These are phyloP conservation scores for Pythium angustatum DNA, from an alignment of 352 stramenopile genomes.

Conservation along the genomic window DNA sequence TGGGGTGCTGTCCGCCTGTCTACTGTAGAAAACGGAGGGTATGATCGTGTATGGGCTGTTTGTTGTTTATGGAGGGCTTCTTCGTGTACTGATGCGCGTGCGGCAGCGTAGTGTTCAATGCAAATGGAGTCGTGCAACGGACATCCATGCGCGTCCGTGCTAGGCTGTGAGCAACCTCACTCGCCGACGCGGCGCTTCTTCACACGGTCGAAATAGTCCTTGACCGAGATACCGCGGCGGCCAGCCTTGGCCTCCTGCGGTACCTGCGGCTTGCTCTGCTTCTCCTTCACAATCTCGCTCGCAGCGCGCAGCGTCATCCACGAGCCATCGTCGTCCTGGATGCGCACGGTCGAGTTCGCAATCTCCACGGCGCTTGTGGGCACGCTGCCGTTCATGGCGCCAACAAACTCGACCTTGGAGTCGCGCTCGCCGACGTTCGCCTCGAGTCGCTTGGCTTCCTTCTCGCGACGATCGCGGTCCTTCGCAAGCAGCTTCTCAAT, in stretches of 20 bases:
- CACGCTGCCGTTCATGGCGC: constrained; percentile 29
- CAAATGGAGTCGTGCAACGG: not conserved
- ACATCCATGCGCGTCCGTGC: not conserved
- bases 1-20: not conserved
- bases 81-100: too few species aligned
- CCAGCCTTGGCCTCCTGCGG: constrained; percentile 67
- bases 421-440: constrained; percentile 28
- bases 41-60: constrained; percentile 9
- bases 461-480: constrained; percentile 57
- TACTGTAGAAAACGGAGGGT: not conserved
- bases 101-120: too few species aligned
- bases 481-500: constrained; percentile 75
- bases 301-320: constrained; percentile 82
- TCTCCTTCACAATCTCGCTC: constrained; percentile 79
- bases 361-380: constrained; percentile 70
- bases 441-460: constrained; percentile 45
- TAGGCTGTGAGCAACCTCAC: constrained; percentile 18
- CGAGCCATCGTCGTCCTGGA: constrained; percentile 81
- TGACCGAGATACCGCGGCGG: constrained; percentile 79
- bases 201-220: constrained; percentile 87
- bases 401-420: constrained; percentile 67
- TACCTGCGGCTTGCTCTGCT: constrained; percentile 63
- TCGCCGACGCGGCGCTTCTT: constrained; percentile 62
- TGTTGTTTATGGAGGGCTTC: too few species aligned
- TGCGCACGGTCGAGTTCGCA: constrained; percentile 74